Conservation (phyloP, 2,329 filamentous ascomycete genomes). For the Venturia pyrina region DNA sequence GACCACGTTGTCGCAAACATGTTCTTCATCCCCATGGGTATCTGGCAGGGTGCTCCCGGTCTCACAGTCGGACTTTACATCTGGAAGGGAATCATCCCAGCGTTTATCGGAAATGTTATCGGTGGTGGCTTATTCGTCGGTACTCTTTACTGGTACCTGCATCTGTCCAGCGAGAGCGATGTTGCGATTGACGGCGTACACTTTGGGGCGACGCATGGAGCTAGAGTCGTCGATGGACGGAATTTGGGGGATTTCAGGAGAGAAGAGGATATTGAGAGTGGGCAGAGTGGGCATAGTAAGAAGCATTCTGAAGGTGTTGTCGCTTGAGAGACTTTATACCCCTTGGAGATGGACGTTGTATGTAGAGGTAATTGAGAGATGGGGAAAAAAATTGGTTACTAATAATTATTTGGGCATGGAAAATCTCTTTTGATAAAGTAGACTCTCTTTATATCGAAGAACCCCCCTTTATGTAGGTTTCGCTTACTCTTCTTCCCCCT, state of each 20-base stretch:
- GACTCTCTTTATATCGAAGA: no score
- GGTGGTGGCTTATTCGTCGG: slow-evolving; percentile 14
- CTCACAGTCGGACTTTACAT: slow-evolving; percentile 21
- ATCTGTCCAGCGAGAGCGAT: neutral
- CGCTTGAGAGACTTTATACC: no score
- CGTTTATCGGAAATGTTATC: slow-evolving; percentile 19
- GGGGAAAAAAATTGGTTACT: no score
- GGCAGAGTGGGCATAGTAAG: neutral
- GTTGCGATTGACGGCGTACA: slow-evolving; percentile 3
- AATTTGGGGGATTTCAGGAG: neutral
- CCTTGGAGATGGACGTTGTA: no score
- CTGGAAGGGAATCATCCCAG: slow-evolving; percentile 22
- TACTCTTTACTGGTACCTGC: slow-evolving; percentile 8
- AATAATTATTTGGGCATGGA: no score
- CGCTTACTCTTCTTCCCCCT: no score
- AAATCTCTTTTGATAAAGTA: no score
- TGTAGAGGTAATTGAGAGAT: no score
- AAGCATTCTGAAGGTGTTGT: neutral
- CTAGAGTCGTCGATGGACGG: neutral
- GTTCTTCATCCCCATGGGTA: slow-evolving; percentile 22
- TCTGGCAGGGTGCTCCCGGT: slow-evolving; percentile 17
- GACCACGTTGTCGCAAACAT: slow-evolving; percentile 20
- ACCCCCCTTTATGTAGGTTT: no score
- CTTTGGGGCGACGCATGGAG: neutral
- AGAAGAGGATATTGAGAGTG: neutral